phyloP scores from a whole-genome alignment of 1,284 basidiomycete species.

The Schizophyllum amplum region DNA sequence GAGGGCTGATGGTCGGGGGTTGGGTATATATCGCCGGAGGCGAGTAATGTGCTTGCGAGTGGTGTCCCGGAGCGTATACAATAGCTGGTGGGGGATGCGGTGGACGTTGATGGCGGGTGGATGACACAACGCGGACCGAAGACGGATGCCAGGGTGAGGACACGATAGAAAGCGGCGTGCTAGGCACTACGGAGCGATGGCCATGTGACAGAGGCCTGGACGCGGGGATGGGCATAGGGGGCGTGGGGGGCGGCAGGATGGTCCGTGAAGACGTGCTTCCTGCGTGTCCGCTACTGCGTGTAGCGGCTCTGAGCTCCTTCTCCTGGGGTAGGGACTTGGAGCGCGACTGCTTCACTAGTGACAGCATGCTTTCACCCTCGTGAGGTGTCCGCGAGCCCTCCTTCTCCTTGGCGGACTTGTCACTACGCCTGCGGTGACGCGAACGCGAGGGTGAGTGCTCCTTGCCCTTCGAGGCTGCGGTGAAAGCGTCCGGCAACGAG shows the following conservation, averaged over 20 bases:
- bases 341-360: constrained; percentile 22
- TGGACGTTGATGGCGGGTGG: constrained; percentile 12
- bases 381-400: neutral
- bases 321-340: constrained; percentile 38
- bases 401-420: neutral
- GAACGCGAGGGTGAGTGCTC: neutral
- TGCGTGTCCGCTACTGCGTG: neutral
- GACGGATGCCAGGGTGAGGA: neutral
- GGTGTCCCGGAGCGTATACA: constrained; percentile 42
- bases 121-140: neutral
- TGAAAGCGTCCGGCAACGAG: neutral
- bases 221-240: neutral
- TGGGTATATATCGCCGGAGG: constrained; percentile 43
- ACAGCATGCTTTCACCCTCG: constrained; percentile 2
- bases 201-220: neutral
- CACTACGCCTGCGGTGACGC: neutral
- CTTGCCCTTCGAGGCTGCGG: neutral
- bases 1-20: constrained; percentile 38
- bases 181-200: neutral
- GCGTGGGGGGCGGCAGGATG: neutral
- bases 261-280: neutral
- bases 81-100: constrained; percentile 39
- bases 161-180: neutral
- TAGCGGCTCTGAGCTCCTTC: constrained; percentile 16
- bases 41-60: constrained; percentile 35